Evolutionary conservation across 495 filamentous ascomycete genomes (phyloP), one percentile per base, ranked within the genome.

Genomic region (Xylaria intraflava): DNA sequence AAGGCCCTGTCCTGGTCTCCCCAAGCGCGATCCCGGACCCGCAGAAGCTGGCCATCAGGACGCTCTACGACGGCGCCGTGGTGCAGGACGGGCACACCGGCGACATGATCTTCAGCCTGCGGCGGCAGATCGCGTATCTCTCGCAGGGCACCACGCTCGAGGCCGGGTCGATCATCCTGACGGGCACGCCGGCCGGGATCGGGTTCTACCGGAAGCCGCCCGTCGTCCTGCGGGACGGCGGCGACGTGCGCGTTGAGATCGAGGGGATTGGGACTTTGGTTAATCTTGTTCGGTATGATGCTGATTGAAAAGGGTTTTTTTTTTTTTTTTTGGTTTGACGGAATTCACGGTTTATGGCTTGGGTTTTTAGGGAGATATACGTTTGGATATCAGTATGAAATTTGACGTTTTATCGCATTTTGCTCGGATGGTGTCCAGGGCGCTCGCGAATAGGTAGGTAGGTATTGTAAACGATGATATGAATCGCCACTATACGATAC

Each of bases 21-120:
- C 72, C 73, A 16, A 64, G 68, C 10, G 61, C 75, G 8, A 58
- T 85, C 27, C 35, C 75, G 4, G 69, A 76, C 29, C 66, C 68
- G 6, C 59, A 62, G 2, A 60, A 53, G 51, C 49, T 49, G 1
- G 22, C 27, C 2, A 45, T 79, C 22, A 44, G 61, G 33, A 73
- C 74, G n/a, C 41, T 74, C 40, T 71, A 75, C 64, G 76, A 79
- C 59, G 74, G 75, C 3, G 69, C 69, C 57, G 69, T 72, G 16
- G 49, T 76, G 60, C 76, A 79, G 58, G 63, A 77, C 12, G 53
- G 53, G 1, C 38, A 51, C 40, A 51, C 47, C 16, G 64, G 61
- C 41, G 64, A 73, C 30, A 62, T 73, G 53, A 65, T 73, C 30
- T 73, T 73, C 54, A 51, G 44, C 1, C 49, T 71, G 8, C 53